Base-by-base conservation (phyloP, 306 rosid species). In the Vigna reflexopilosa region DNA sequence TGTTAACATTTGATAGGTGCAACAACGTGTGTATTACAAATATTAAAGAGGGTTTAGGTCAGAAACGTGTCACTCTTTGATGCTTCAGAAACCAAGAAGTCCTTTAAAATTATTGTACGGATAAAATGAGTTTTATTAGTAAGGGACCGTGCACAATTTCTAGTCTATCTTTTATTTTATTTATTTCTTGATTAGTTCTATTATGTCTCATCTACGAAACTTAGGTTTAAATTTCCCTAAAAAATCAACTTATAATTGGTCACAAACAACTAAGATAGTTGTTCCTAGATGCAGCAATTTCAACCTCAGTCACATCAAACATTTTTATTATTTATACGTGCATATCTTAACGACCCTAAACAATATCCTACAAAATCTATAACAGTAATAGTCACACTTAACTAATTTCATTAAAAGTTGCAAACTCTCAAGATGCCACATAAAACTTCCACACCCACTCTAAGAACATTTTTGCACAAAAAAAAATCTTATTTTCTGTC, bases 271-370 rank as follows among this genome's bases (percentile, higher is more conserved):
- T 36, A 38, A 58, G 79, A 70, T 67, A 59, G 49, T 49, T 61
- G 20, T 9, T 17, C 4, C 24, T 34, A 28, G 48, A 7, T 59
- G 19, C 22, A 45, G 50, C 61, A 47, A 38, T 61, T 58, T 49
- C 74, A 66, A 70, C 75, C 75, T 54, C 12, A 34, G 61, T 82
- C 81, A 82, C 80, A 72, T 83, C 75, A 47, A 62, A 72, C 66
- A 78, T 16, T 40, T 24, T 19, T 17, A 70, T 20, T 67, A 70
- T 20, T 67, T 76, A 36, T 32, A 11, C 7, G 58, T 79, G 24
- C 85, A 72, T 52, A 80, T 77, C 83, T 68, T 55, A 75, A 79
- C 72, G 20, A 75, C 66, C 76, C 88, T 50, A 77, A 63, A 38
- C 26, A 40, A 73, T 67, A 78, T 83, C 80, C 67, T 48, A 49